Evolutionary conservation across 2,329 filamentous ascomycete genomes (phyloP), one percentile per base, ranked within the genome.

Genomic region (Trematosphaeria pertusa): DNA sequence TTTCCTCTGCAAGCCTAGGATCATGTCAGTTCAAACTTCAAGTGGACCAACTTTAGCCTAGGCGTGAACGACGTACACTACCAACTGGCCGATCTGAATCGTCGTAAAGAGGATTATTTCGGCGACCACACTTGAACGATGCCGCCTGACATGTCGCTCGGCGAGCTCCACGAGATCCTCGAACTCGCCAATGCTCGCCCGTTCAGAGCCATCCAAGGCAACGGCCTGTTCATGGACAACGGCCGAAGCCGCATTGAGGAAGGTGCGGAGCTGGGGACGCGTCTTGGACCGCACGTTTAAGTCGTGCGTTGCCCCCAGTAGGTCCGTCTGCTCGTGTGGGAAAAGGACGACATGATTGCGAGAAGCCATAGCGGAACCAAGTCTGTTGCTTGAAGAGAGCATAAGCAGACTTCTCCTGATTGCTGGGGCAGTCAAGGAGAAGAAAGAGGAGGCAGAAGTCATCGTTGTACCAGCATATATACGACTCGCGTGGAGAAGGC

Each of bases 271-370:
- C 37, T 28, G 21, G 15, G 37, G 4, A 26, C 15, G 37, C 17
- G 37, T 39, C 37, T 15, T 39, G 21, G 37, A 39, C 37, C 37
- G 37, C 22, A 39, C 21, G 15, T 39, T 39, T n/a, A 39, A 28
- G 11, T 39, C 37, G 24, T 28, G 37, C 6, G 28, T 17, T 12
- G 26, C 40, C 8, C 21, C 40, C 11, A 8, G 19, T 9, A 11
- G 19, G 3, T 9, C 36, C 7, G 36, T 38, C 20, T 22, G 24
- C 12, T 12, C 24, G 24, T 28, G 24, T 28, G 24, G 24, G 12
- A 28, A 28, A 28, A 28, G 24, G 12, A 28, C 8, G 24, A 28
- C 24, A 28, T 28, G 24, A 12, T 28, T 28, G 12, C 8, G 24
- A 12, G 24, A 28, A 7, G 12, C 12, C 24, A 28, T 28, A 12